Evolutionary conservation across 1,284 basidiomycete genomes (phyloP).

Genomic region (Cerioporus squamosus): DNA sequence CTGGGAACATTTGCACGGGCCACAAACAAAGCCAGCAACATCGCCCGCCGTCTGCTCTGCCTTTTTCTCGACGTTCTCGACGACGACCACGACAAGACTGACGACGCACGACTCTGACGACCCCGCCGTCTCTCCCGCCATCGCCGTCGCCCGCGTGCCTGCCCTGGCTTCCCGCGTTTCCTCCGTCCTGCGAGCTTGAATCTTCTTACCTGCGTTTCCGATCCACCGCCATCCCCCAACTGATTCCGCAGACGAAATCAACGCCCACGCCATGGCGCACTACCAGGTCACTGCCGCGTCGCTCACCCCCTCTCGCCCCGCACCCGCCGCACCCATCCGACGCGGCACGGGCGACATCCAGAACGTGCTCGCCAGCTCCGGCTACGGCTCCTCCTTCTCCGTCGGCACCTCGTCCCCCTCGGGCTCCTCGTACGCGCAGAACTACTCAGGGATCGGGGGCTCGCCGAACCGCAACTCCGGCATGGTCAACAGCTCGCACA

Average conservation of each 20-base stretch:
- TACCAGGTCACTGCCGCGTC: conserved; percentile 52
- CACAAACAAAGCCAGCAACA: conserved; percentile 18
- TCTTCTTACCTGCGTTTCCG: no score
- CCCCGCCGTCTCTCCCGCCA: not conserved
- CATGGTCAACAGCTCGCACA: conserved; percentile 40
- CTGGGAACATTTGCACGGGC: conserved; percentile 17
- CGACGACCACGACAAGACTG: conserved; percentile 5
- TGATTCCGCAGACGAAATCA: not conserved
- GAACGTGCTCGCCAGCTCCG: conserved; percentile 50
- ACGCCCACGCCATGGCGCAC: conserved; percentile 44
- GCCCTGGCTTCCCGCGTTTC: conserved; percentile 3
- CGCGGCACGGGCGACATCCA: conserved; percentile 44
- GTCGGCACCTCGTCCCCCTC: conserved; percentile 54
- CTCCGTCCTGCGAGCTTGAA: not conserved
- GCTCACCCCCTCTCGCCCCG: conserved; percentile 62
- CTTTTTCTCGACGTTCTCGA: conserved; percentile 3
- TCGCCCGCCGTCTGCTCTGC: not conserved
- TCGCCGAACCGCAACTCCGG: conserved; percentile 67
- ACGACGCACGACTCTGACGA: conserved; percentile 12
- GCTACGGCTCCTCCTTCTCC: conserved; percentile 63
- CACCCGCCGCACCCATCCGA: conserved; percentile 66
- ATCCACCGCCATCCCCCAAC: no score
- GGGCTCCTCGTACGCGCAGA: conserved; percentile 59
- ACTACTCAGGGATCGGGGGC: conserved; percentile 76
- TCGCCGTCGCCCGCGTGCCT: conserved; percentile 7